phyloP scores from a whole-genome alignment of 1,284 basidiomycete species.

The Leccinum ambiguum region DNA sequence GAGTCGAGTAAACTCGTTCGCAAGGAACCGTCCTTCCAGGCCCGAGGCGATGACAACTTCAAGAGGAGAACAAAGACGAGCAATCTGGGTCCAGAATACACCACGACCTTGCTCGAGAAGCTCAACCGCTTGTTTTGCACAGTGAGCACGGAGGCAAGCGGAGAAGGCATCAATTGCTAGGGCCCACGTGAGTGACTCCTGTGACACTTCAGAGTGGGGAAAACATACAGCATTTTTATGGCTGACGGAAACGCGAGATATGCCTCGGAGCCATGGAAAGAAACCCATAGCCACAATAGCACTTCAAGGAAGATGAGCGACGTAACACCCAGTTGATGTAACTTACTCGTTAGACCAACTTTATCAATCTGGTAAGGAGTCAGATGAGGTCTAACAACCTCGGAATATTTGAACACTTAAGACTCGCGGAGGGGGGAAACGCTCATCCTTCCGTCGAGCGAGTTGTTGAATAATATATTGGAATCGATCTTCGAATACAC shows the following conservation, averaged over 20 bases:
- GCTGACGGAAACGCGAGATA: slow-evolving; percentile 73
- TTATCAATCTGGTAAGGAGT: slow-evolving; percentile 70
- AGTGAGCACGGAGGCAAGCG: neutral
- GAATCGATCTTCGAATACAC: slow-evolving; percentile 58
- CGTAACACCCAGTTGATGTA: slow-evolving; percentile 7
- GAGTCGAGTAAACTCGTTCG: no score
- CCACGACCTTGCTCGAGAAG: no score
- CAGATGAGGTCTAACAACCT: slow-evolving; percentile 14
- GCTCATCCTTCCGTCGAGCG: slow-evolving; percentile 67
- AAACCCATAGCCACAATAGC: slow-evolving; percentile 78
- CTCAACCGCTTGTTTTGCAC: neutral
- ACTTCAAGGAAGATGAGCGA: slow-evolving; percentile 43
- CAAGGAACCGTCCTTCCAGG: no score
- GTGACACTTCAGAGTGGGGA: slow-evolving; percentile 6
- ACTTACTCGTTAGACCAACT: slow-evolving; percentile 73
- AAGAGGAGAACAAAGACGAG: no score
- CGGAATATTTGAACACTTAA: slow-evolving; percentile 32
- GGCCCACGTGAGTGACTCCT: slow-evolving; percentile 12
- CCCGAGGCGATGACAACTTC: no score
- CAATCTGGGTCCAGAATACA: no score
- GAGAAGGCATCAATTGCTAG: neutral
- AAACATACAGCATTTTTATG: slow-evolving; percentile 70
- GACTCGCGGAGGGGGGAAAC: slow-evolving; percentile 83
- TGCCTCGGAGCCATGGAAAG: slow-evolving; percentile 67
- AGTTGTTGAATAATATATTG: slow-evolving; percentile 55